A percentile compares a stretch with the other conserved stretches of the same genome.
These are phyloP conservation scores for Ophiocordyceps sinensis DNA, from an alignment of 2,329 filamentous ascomycete genomes.

Conservation along the genomic window DNA sequence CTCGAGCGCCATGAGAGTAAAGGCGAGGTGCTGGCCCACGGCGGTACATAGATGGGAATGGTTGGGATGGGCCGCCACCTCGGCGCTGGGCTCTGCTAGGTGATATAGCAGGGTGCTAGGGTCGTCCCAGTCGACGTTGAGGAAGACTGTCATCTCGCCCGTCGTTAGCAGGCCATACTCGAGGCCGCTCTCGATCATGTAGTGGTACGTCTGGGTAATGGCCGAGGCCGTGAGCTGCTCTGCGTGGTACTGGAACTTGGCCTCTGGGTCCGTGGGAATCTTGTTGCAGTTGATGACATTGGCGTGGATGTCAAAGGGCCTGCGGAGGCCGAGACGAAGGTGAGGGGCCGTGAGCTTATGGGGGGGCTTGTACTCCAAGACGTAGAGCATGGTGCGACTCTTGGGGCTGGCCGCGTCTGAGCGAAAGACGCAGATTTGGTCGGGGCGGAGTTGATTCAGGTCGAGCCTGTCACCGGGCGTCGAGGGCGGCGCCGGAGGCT, in stretches of 20 bases:
- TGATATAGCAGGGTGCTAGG: slow-evolving; percentile 16
- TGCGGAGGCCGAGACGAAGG: slow-evolving; percentile 24
- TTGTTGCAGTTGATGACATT: slow-evolving; percentile 17
- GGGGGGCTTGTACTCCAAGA: slow-evolving; percentile 31
- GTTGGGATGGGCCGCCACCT: slow-evolving; percentile 2
- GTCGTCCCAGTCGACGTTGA: slow-evolving; percentile 18
- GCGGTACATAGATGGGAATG: too few species aligned
- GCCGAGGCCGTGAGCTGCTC: slow-evolving; percentile 23
- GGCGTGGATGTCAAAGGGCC: slow-evolving; percentile 22
- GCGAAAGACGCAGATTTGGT: slow-evolving; percentile 11
- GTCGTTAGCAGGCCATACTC: slow-evolving; percentile 27
- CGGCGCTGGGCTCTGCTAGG: slow-evolving; percentile 12
- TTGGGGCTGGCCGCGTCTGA: too few species aligned
- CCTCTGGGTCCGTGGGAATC: slow-evolving; percentile 14
- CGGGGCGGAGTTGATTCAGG: slow-evolving; percentile 11
- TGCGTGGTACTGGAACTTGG: slow-evolving; percentile 18
- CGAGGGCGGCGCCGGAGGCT: not conserved
- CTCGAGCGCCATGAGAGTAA: not conserved
- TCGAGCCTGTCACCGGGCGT: slow-evolving; percentile 8
- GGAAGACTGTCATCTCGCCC: slow-evolving; percentile 27
- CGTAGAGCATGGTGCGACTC: slow-evolving; percentile 11
- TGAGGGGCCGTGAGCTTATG: slow-evolving; percentile 28
- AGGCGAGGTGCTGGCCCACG: too few species aligned
- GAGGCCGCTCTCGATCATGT: slow-evolving; percentile 32
- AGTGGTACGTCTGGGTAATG: slow-evolving; percentile 32